These are phyloP conservation scores for Flueggea neowawraea DNA, from an alignment of 441 rosid species.

Conservation along the genomic window DNA sequence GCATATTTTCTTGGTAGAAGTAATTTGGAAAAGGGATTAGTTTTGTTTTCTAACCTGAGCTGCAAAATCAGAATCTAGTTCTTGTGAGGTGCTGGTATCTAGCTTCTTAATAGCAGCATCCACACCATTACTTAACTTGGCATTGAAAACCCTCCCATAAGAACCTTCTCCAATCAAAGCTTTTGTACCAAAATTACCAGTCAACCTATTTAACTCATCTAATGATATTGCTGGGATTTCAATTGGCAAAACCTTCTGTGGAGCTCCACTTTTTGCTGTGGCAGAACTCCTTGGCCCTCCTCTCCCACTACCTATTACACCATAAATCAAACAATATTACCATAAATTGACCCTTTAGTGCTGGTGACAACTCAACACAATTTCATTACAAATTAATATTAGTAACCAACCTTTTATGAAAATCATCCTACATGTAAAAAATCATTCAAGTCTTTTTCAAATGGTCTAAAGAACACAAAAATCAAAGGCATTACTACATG, in stretches of 20 bases:
- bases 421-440: too few relatives aligned
- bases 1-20: too few relatives aligned
- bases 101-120: slow-evolving; percentile 84
- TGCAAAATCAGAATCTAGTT: slow-evolving; percentile 75
- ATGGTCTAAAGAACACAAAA: too few relatives aligned
- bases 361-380: too few relatives aligned
- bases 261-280: slow-evolving; percentile 57
- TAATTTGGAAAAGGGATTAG: too few relatives aligned
- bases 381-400: too few relatives aligned
- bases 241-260: slow-evolving; percentile 74
- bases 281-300: slow-evolving; percentile 65
- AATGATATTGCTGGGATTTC: slow-evolving; percentile 65
- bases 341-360: too few relatives aligned
- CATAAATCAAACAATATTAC: background rate
- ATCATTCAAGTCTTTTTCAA: too few relatives aligned
- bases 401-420: too few relatives aligned
- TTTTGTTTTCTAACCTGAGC: slow-evolving; percentile 48
- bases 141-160: slow-evolving; percentile 81
- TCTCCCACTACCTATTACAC: slow-evolving; percentile 46
- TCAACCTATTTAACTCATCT: slow-evolving; percentile 61
- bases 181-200: slow-evolving; percentile 69
- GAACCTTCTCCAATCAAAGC: slow-evolving; percentile 94
- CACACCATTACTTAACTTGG: slow-evolving; percentile 41
- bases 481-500: too few relatives aligned
- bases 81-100: slow-evolving; percentile 68